These are phyloP conservation scores for Teratosphaeria pseudoeucalypti DNA, from an alignment of 2,329 filamentous ascomycete species.

Conservation along the genomic window DNA sequence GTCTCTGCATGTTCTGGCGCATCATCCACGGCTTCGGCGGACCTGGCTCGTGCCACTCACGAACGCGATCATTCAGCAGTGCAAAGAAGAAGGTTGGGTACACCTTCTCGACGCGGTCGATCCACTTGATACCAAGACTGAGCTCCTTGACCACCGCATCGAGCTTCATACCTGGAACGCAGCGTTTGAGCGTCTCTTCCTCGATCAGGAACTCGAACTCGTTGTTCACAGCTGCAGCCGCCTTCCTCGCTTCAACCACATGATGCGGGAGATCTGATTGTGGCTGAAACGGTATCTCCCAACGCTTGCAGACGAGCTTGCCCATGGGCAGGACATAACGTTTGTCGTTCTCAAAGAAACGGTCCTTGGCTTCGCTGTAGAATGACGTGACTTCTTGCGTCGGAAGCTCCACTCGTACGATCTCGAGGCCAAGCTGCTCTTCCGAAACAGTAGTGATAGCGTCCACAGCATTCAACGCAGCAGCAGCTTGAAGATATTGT, in stretches of 20 bases:
- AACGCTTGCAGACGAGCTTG: constrained; percentile 42
- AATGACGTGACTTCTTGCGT: constrained; percentile 30
- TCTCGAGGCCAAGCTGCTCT: constrained; percentile 50
- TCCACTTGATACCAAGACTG: constrained; percentile 21
- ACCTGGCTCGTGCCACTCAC: constrained; percentile 16
- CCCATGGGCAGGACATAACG: constrained; percentile 41
- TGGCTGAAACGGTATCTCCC: constrained; percentile 31
- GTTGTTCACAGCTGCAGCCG: constrained; percentile 8
- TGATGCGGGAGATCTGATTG: constrained; percentile 15
- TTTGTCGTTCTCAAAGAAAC: constrained; percentile 27
- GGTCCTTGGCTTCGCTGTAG: constrained; percentile 7
- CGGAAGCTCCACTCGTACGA: constrained; percentile 43
- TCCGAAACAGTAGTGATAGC: constrained; percentile 31
- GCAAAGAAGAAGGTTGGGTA: constrained; percentile 35
- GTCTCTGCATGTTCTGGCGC: constrained; percentile 5
- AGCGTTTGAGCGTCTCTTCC: constrained; percentile 44
- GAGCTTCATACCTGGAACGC: constrained; percentile 49
- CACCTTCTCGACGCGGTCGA: constrained; percentile 30
- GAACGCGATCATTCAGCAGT: constrained; percentile 35
- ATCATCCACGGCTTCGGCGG: constrained; percentile 19
- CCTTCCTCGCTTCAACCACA: neutral
- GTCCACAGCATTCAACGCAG: neutral
- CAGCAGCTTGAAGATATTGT: constrained; percentile 7
- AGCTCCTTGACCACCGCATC: constrained; percentile 24
- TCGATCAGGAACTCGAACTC: constrained; percentile 58